Evolutionary conservation across 1,284 basidiomycete species (phyloP).

Genomic region (Phlebopus sp.): DNA sequence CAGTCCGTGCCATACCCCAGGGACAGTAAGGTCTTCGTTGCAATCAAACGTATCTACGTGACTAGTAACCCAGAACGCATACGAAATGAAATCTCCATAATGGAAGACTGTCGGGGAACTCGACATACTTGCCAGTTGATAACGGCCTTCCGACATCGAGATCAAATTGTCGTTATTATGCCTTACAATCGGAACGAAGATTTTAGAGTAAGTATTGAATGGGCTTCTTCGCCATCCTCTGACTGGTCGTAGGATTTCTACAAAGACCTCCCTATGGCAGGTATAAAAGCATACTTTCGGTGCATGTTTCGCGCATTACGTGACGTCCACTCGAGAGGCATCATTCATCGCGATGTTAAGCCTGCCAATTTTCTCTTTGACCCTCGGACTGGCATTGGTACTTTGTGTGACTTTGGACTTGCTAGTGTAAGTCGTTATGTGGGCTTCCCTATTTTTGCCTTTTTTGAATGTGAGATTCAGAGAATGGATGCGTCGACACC

Average conservation of each 20-base stretch:
- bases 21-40: conserved; percentile 73
- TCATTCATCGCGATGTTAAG: conserved; percentile 98
- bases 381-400: conserved; percentile 79
- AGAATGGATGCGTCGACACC: conserved; percentile 51
- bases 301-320: conserved; percentile 89
- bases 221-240: conserved; percentile 3
- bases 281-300: conserved; percentile 85
- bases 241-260: conserved; percentile 64
- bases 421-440: conserved; percentile 68
- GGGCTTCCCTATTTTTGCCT: neutral
- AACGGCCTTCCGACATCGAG: conserved; percentile 87
- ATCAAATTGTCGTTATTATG: conserved; percentile 95
- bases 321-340: conserved; percentile 84
- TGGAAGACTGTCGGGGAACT: conserved; percentile 81
- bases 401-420: conserved; percentile 93
- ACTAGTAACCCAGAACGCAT: conserved; percentile 93
- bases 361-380: conserved; percentile 98
- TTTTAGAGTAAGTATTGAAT: conserved; percentile 68
- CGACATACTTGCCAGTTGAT: conserved; percentile 90
- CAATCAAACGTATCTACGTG: conserved; percentile 96
- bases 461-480: conserved; percentile 33
- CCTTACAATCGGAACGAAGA: conserved; percentile 93
- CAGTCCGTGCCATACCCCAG: conserved; percentile 46
- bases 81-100: conserved; percentile 91
- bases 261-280: conserved; percentile 63